Percentiles rank a stretch among this genome's conserved stretches.
Conservation (phyloP, 73 alveolate genomes). For the Paramecium tetraurelia region DNA sequence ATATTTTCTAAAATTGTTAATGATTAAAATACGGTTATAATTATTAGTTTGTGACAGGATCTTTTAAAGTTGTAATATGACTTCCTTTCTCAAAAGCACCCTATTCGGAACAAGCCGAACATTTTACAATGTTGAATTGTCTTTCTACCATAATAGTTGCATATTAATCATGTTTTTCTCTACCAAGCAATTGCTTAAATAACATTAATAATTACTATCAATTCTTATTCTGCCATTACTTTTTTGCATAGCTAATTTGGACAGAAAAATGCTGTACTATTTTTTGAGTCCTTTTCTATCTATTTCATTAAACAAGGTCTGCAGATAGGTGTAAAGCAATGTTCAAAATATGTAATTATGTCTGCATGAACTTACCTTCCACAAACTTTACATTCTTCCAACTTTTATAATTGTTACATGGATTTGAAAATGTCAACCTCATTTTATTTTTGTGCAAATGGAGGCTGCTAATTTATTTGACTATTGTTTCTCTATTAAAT, state of each 20-base stretch:
- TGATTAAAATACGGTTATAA: background rate
- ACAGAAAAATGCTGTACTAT: background rate
- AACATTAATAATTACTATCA: background rate
- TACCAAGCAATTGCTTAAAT: slow-evolving; percentile 28
- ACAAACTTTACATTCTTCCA: slow-evolving; percentile 52
- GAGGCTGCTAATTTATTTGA: background rate
- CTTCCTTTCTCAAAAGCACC: slow-evolving; percentile 58
- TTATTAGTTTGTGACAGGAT: background rate
- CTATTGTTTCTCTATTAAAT: background rate
- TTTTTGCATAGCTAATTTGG: background rate
- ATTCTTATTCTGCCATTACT: background rate
- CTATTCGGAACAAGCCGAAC: slow-evolving; percentile 56
- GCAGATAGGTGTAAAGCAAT: slow-evolving; percentile 36
- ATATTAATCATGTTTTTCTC: slow-evolving; percentile 25
- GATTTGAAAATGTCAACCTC: background rate
- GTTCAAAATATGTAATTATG: slow-evolving; percentile 22
- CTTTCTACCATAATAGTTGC: background rate
- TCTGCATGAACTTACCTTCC: background rate
- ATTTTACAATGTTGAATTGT: background rate
- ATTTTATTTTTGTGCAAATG: no score
- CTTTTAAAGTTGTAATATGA: background rate
- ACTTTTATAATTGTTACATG: background rate
- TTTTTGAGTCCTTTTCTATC: slow-evolving; percentile 44
- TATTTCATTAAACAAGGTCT: background rate
- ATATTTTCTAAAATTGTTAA: slow-evolving; percentile 23